Base-by-base conservation (phyloP, 2,329 filamentous ascomycete genomes). In the Scopulariopsis brevicaulis region DNA sequence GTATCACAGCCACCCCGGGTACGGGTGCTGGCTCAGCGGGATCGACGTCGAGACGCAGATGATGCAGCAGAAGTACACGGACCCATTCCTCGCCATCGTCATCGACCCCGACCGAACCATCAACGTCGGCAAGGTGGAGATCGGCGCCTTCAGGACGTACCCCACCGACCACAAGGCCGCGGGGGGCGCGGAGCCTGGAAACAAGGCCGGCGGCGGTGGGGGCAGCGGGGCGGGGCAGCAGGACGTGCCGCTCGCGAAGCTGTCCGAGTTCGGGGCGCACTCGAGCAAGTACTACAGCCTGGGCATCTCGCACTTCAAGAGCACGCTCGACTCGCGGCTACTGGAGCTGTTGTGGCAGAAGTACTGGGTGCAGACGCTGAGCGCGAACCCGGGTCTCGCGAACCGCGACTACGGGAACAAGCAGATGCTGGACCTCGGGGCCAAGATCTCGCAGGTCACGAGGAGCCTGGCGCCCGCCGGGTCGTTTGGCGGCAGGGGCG, bases 1-100 rank as follows among this genome's bases (percentile, higher is more conserved):
- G 94, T 99, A 99, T 72, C 94, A 99, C 73, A 93, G 87, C 64
- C 94, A 99, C 70, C 94, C 94, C 0, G 94, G 94, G 28, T 99
- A 99, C 70, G 94, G 94, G 52, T 99, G 94, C 78, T 99, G 94
- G 94, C 81, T 99, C 28, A 92, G 87, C 43, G 94, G 94, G 59
- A 97, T 99, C 71, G 94, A 99, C 69, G 94, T 99, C 56, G 80
- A 80, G 58, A 99, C 94, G 2, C 88, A 99, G 71, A 79, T 82
- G 63, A 85, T 87, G 66, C 91, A 96, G 73, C 94, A 99, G 74
- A 76, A 80, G 63, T 93, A 86, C 71, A 84, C 86, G 59, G 94
- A 96, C 66, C 94, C 94, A 1, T 97, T 96, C 72, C 83, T 96
- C 56, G 94, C 94, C 40, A 89, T 99, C 56, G 94, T 99, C 63